Evolutionary conservation across 1,284 basidiomycete genomes (phyloP).

Genomic region (Trichosporon sp.): DNA sequence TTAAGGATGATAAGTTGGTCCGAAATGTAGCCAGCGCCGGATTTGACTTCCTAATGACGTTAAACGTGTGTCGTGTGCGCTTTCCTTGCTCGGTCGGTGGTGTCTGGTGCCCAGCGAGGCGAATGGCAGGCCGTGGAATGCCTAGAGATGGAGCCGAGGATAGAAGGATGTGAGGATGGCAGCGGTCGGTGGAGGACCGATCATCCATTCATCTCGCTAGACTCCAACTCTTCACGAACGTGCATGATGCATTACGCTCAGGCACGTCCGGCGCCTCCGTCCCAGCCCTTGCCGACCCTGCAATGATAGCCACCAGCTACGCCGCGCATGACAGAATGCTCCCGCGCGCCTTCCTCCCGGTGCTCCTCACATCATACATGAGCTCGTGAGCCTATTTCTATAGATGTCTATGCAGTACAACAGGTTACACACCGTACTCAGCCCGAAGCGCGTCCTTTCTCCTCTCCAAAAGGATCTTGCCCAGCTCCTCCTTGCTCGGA

Average conservation of each 20-base stretch:
- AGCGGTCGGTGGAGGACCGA: neutral
- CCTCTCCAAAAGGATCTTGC: conserved; percentile 66
- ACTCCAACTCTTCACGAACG: neutral
- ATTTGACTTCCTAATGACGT: neutral
- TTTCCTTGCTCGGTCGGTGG: neutral
- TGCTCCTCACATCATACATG: neutral
- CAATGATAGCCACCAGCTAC: neutral
- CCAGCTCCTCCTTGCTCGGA: conserved; percentile 72
- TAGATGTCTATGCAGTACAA: conserved; percentile 9
- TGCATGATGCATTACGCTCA: neutral
- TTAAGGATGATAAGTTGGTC: neutral
- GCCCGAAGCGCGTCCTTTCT: conserved; percentile 78
- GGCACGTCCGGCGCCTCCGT: conserved; percentile 5
- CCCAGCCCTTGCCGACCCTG: conserved; percentile 27
- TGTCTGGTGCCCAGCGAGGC: neutral
- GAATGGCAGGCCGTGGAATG: neutral
- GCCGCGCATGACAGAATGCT: conserved; percentile 33
- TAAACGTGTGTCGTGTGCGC: conserved; percentile 5
- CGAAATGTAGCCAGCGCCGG: neutral
- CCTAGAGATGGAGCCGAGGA: neutral
- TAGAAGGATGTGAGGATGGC: neutral
- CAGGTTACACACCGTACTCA: conserved; percentile 58
- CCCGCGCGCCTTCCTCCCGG: neutral
- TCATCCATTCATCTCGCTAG: neutral
- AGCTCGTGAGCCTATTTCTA: neutral